Conservation (phyloP, 306 rosid genomes). For the Casuarina glauca region DNA sequence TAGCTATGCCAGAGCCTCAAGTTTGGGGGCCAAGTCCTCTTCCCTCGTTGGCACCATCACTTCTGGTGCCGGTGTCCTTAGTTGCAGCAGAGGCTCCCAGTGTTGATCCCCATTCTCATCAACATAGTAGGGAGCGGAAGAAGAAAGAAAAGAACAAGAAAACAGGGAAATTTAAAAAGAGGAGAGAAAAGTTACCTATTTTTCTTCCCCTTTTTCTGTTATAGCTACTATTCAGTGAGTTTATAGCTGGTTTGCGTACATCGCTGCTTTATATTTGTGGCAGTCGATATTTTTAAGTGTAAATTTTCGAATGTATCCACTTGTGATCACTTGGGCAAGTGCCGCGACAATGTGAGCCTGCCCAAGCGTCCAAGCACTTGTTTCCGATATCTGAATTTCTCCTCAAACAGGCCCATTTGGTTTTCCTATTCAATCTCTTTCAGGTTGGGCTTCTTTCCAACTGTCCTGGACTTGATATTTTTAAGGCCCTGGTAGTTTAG, state of each 20-base stretch:
- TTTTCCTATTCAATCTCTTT: not conserved
- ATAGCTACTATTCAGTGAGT: constrained; percentile 48
- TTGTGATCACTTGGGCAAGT: not conserved
- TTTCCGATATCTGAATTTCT: not conserved
- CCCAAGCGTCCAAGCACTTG: not conserved
- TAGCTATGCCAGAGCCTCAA: constrained; percentile 97
- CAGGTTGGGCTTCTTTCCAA: too few species aligned
- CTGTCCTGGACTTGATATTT: too few species aligned
- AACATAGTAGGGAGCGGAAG: constrained; percentile 16
- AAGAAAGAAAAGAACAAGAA: not conserved
- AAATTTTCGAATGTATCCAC: constrained; percentile 40
- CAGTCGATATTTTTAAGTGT: constrained; percentile 56
- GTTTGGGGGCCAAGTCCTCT: constrained; percentile 97
- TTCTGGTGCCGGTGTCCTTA: constrained; percentile 71
- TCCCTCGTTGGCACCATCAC: constrained; percentile 75
- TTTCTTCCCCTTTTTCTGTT: constrained; percentile 50
- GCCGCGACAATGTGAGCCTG: not conserved
- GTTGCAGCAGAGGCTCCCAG: constrained; percentile 57
- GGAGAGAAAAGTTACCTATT: constrained; percentile 49
- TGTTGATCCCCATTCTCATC: constrained; percentile 52
- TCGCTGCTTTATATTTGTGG: constrained; percentile 44
- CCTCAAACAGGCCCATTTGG: not conserved
- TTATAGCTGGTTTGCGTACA: constrained; percentile 46
- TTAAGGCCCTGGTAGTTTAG: too few species aligned
- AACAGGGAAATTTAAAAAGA: constrained; percentile 26